These are phyloP conservation scores for Macrolepiota albuminosa DNA, from an alignment of 768 basidiomycete genomes.

Conservation along the genomic window DNA sequence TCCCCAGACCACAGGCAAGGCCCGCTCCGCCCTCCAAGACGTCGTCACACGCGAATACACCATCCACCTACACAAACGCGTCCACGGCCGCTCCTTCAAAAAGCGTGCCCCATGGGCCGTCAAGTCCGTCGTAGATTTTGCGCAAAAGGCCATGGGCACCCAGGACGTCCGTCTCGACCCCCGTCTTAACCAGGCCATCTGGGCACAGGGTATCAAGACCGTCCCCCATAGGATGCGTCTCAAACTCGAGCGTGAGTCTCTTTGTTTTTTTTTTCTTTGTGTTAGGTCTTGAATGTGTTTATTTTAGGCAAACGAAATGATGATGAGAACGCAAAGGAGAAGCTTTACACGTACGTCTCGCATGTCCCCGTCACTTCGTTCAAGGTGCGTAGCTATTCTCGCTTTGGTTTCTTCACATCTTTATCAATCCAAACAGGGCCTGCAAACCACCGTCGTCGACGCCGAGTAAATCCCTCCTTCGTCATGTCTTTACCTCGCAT, in stretches of 20 bases:
- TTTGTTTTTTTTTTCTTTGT: too few relatives aligned
- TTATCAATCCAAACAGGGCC: slow-evolving; percentile 40
- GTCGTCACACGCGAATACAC: slow-evolving; percentile 99
- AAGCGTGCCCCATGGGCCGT: slow-evolving; percentile 96
- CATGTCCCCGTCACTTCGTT: slow-evolving; percentile 74
- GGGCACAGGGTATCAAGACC: slow-evolving; percentile 91
- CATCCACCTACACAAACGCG: slow-evolving; percentile 93
- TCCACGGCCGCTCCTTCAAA: slow-evolving; percentile 92
- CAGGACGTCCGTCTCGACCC: slow-evolving; percentile 92
- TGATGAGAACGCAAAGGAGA: slow-evolving; percentile 98
- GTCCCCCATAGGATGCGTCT: slow-evolving; percentile 91
- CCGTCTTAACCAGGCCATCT: slow-evolving; percentile 92
- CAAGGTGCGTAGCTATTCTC: slow-evolving; percentile 56
- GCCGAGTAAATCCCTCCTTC: slow-evolving; percentile 52
- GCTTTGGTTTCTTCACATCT: neutral
- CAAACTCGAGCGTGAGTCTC: slow-evolving; percentile 76
- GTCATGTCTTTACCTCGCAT: neutral
- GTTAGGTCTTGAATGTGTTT: too few relatives aligned
- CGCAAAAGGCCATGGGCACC: slow-evolving; percentile 94
- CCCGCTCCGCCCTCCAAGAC: slow-evolving; percentile 94
- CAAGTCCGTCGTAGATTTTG: slow-evolving; percentile 91
- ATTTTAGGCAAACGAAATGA: slow-evolving; percentile 83
- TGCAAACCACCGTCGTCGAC: slow-evolving; percentile 80
- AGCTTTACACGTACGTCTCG: slow-evolving; percentile 89
- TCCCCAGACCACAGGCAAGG: slow-evolving; percentile 68